Evolutionary conservation across 208 protist species (phyloP).

Genomic region (Trypanosoma boissoni): DNA sequence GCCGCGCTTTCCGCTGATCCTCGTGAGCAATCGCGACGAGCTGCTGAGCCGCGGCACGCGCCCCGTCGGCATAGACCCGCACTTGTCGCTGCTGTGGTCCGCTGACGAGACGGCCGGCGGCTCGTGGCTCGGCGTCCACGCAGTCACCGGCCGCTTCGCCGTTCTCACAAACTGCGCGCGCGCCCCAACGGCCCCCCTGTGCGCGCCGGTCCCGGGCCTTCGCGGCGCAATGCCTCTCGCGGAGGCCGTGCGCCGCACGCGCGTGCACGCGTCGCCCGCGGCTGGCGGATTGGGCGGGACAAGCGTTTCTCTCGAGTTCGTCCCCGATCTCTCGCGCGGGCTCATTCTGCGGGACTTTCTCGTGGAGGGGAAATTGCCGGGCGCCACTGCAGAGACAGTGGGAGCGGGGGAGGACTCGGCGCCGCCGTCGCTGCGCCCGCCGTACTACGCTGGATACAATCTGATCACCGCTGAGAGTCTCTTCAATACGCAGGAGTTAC

Average conservation of each 20-base stretch:
- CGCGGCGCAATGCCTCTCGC: constrained; percentile 48
- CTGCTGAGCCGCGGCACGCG: constrained; percentile 35
- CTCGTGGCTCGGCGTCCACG: constrained; percentile 68
- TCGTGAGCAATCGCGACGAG: constrained; percentile 68
- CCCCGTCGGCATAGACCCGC: constrained; percentile 26
- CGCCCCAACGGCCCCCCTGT: constrained; percentile 36
- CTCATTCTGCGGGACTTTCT: constrained; percentile 46
- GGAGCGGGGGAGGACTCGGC: no score
- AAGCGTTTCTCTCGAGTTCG: constrained; percentile 22
- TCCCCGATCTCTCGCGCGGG: constrained; percentile 40
- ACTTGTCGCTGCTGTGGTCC: constrained; percentile 41
- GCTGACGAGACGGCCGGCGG: constrained; percentile 47
- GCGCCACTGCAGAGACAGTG: background rate
- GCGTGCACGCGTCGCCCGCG: constrained; percentile 21
- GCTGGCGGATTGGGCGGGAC: constrained; percentile 20
- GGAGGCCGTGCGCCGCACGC: constrained; percentile 31
- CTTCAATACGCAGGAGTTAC: constrained; percentile 10
- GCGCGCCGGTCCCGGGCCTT: constrained; percentile 8
- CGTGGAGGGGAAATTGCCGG: constrained; percentile 19
- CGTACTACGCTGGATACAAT: constrained; percentile 64
- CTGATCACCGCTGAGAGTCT: constrained; percentile 29
- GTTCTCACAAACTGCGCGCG: constrained; percentile 60
- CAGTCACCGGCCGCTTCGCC: constrained; percentile 40
- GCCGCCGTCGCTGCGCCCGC: constrained; percentile 24
- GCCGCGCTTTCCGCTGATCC: constrained; percentile 50